phyloP scores from a whole-genome alignment of 2,329 filamentous ascomycete species.

The Xylaria sp. region DNA sequence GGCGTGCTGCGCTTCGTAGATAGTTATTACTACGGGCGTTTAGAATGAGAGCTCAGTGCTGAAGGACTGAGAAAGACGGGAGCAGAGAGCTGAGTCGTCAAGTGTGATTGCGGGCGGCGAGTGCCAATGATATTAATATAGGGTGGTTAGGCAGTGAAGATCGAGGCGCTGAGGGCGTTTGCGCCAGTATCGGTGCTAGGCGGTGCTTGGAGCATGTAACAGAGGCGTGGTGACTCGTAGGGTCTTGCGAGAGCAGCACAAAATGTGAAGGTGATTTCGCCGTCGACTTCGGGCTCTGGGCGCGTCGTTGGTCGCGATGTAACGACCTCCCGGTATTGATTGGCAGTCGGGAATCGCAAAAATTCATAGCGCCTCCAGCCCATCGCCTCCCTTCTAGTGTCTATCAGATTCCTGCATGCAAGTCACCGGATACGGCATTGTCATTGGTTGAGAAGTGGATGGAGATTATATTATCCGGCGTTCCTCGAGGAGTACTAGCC shows the following conservation, averaged over 20 bases:
- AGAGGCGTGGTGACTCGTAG: background rate
- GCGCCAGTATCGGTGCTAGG: background rate
- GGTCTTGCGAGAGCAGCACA: background rate
- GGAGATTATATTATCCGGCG: slow-evolving; percentile 29
- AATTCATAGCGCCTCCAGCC: background rate
- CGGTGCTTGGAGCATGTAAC: background rate
- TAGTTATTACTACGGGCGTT: background rate
- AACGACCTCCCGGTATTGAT: slow-evolving; percentile 1
- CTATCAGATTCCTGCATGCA: slow-evolving; percentile 20
- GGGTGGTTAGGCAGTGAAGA: background rate
- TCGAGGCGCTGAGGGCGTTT: background rate
- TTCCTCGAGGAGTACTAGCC: background rate
- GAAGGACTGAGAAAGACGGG: background rate
- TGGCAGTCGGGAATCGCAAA: slow-evolving; percentile 13
- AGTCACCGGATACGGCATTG: background rate
- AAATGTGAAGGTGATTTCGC: background rate
- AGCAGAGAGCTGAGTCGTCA: slow-evolving; percentile 7
- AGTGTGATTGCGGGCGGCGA: background rate
- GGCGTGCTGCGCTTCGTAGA: background rate
- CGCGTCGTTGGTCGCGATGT: slow-evolving; percentile 26
- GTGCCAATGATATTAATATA: background rate
- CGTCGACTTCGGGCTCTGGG: slow-evolving; percentile 15
- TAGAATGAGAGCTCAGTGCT: background rate
- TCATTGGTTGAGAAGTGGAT: slow-evolving; percentile 15
- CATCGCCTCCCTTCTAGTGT: background rate